A percentile compares a stretch with the other conserved stretches of the same genome.
Conservation (phyloP, 2,329 filamentous ascomycete species). For the Cordyceps cateniannulata region DNA sequence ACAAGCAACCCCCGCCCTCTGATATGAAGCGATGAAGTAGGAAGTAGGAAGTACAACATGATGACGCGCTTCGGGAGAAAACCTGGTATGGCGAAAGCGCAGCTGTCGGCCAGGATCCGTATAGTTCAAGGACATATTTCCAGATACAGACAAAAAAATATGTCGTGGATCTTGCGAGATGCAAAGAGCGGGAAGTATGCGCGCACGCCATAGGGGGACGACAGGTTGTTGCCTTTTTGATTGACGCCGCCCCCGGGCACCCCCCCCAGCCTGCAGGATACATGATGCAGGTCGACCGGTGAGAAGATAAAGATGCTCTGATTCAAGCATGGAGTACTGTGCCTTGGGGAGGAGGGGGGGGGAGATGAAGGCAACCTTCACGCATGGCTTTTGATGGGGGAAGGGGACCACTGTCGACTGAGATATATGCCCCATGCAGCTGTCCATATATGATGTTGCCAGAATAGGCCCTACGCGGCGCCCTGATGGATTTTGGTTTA, state of each 20-base stretch:
- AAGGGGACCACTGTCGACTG: not conserved
- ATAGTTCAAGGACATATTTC: not conserved
- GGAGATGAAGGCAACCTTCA: not conserved
- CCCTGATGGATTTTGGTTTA: not conserved
- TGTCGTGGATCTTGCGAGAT: not conserved
- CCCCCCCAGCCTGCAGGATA: not conserved
- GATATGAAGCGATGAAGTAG: too few relatives aligned
- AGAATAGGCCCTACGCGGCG: not conserved
- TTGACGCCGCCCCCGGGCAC: too few relatives aligned
- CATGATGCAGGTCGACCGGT: not conserved
- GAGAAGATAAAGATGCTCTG: not conserved
- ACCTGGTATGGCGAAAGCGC: too few relatives aligned
- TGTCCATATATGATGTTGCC: conserved; percentile 3
- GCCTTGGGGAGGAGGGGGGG: not conserved
- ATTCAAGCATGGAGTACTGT: not conserved
- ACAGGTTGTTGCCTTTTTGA: too few relatives aligned
- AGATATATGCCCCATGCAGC: not conserved
- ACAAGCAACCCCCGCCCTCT: too few relatives aligned
- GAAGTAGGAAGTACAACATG: too few relatives aligned
- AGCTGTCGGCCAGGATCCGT: not conserved
- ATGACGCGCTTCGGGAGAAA: too few relatives aligned
- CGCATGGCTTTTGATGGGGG: not conserved
- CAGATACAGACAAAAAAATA: not conserved
- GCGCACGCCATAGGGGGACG: too few relatives aligned
- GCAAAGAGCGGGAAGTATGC: too few relatives aligned